Evolutionary conservation across 176 grass and related monocot species (phyloP), one percentile per base, ranked within the genome.

Genomic region (Avena atlantica): DNA sequence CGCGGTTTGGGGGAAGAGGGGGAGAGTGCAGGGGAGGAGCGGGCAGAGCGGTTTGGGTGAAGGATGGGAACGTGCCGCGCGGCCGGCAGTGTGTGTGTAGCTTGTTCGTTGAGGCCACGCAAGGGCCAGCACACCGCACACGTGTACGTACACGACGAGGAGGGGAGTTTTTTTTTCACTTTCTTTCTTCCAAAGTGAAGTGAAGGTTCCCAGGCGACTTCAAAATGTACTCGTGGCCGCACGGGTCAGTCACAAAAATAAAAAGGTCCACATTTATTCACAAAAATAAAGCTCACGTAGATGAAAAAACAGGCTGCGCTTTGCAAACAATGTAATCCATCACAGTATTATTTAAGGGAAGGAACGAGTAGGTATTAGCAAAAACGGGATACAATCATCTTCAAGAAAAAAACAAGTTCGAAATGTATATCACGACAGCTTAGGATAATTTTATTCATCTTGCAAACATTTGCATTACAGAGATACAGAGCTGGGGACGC

Each of bases 51-150:
- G 50, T 20, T 15, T 37, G 0, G 20, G 78, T 3, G 13, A 29
- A 24, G 2, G 8, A 4, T 8, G 53, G 11, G 24, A 47, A 51
- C 10, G 79, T 3, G 12, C 19, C 17, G 23, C 1, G 71, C 36
- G 79, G 66, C 78, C 83, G 70, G 83, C 70, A 2, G 42, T 29
- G 82, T 17, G 66, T 19, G 2, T 1, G 20, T 24, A 2, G 65
- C 29, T 45, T 20, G 19, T 23, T 53, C 53, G 58, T 8, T 1
- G 34, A 55, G n/a, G 59, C 10, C 61, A 64, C 21, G 60, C 10
- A 20, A 60, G 20, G 8, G 58, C 51, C 74, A 62, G 74, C 45
- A 5, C 86, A 31, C 16, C 20, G 80, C 49, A 78, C 80, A 83
- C 37, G 37, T 40, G 37, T 6, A 6, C 5, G 3, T 42, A 42